Evolutionary conservation across 306 rosid species (phyloP), one percentile per base, ranked within the genome.

Genomic region (Dalbergia cochinchinensis): DNA sequence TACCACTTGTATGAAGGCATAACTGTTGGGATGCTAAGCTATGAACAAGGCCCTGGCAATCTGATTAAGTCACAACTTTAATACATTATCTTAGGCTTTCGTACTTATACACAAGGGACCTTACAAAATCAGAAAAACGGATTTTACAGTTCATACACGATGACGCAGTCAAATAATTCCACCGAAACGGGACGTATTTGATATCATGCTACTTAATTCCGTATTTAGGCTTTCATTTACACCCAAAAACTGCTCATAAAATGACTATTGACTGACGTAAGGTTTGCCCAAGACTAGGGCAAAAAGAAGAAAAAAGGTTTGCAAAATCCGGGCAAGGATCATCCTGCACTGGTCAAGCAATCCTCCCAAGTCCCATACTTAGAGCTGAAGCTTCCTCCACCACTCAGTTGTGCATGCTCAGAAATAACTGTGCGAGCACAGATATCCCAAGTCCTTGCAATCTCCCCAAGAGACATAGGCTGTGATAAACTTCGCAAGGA

Each of bases 301-400:
- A 44, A 73, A 33, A 20, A 19, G 4, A 6, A 58, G 11, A 14
- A 51, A n/a, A 53, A n/a, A 16, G n/a, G 13, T 64, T 57, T 51
- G 75, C 53, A 51, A 60, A 42, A 4, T 42, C 7, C 47, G 16
- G 22, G 70, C 61, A 60, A 11, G 70, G 80, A 76, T 12, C 47
- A 10, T 3, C 82, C 85, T 19, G 90, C 60, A 54, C 60, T 86
- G 57, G 91, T 88, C 89, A 90, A 79, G 85, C 97, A 91, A 86
- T 88, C 77, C 85, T 91, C 98, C 99, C 98, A 95, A 26, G 92
- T 81, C 5, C 99, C 99, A 65, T 90, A 90, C 82, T 90, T 93
- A 0, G 98, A 91, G 88, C 98, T 93, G 88, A 96, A 96, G 84
- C 91, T 96, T 73, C 99, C 99, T 50, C 99, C 99, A n/a, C 98